These are phyloP conservation scores for Yamadazyma sp. DNA, from an alignment of 805 yeast species.

Conservation along the genomic window DNA sequence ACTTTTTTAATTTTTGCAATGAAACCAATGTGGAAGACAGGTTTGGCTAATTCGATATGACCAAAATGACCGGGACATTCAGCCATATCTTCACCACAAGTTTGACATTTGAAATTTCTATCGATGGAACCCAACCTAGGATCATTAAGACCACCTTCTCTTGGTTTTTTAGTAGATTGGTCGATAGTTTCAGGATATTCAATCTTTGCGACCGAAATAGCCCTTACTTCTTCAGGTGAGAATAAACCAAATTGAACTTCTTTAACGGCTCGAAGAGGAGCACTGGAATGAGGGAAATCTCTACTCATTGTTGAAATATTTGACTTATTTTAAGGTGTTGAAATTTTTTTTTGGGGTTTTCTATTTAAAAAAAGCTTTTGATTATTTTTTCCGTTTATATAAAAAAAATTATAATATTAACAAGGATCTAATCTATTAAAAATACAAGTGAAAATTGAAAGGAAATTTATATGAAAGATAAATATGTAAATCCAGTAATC, in stretches of 20 bases:
- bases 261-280: slow-evolving; percentile 94
- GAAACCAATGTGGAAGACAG: slow-evolving; percentile 98
- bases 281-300: slow-evolving; percentile 89
- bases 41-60: slow-evolving; percentile 96
- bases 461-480: slow-evolving; percentile 1
- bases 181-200: slow-evolving; percentile 99
- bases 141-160: slow-evolving; percentile 96
- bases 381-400: slow-evolving; percentile 4
- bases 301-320: slow-evolving; percentile 34
- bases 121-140: slow-evolving; percentile 97
- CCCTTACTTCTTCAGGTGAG: slow-evolving; percentile 94
- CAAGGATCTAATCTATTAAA: slow-evolving; percentile 9
- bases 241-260: slow-evolving; percentile 98
- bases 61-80: slow-evolving; percentile 99
- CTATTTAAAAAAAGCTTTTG: slow-evolving; percentile 6
- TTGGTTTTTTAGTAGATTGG: slow-evolving; percentile 89
- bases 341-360: slow-evolving; percentile 14
- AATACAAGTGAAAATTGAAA: slow-evolving; percentile 7
- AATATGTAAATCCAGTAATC: slow-evolving; percentile 19
- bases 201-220: slow-evolving; percentile 95
- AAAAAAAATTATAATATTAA: slow-evolving; percentile 1
- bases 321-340: neutral
- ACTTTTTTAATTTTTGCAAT: slow-evolving; percentile 91
- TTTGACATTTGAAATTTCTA: slow-evolving; percentile 95
- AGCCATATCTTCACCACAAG: slow-evolving; percentile 99